phyloP scores from a whole-genome alignment of 257 asterid genomes.

The Capsicum baccatum region DNA sequence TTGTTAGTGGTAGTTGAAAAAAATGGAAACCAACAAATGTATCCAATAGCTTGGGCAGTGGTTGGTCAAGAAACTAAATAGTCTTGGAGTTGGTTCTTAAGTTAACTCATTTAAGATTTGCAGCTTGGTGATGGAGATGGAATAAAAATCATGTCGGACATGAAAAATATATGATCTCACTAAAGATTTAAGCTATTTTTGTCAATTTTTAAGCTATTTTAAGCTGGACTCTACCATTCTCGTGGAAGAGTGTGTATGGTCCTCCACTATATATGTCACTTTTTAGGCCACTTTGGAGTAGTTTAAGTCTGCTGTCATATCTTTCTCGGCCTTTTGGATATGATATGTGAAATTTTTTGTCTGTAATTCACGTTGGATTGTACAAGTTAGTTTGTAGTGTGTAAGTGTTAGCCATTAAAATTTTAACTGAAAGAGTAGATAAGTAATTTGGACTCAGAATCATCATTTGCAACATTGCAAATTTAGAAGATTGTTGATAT shows the following conservation, averaged over 20 bases:
- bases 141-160: too few species aligned
- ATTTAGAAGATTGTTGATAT: not conserved
- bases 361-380: not conserved
- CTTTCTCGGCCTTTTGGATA: not conserved
- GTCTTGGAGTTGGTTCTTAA: too few species aligned
- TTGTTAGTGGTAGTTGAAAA: not conserved
- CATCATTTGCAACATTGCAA: not conserved
- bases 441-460: not conserved
- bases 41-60: not conserved
- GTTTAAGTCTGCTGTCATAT: not conserved
- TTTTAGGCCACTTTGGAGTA: constrained; percentile 43
- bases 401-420: not conserved
- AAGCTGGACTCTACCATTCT: constrained; percentile 72
- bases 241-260: constrained; percentile 95
- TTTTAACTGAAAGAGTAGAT: not conserved
- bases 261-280: constrained; percentile 81
- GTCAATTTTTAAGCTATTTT: too few species aligned
- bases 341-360: not conserved
- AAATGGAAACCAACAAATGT: not conserved
- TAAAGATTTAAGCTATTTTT: too few species aligned
- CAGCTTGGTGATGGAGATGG: too few species aligned
- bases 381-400: not conserved
- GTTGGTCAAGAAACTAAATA: not conserved
- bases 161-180: too few species aligned
- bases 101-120: too few species aligned